Base-by-base conservation (phyloP, 768 basidiomycete genomes). In the Epithele typhae region DNA sequence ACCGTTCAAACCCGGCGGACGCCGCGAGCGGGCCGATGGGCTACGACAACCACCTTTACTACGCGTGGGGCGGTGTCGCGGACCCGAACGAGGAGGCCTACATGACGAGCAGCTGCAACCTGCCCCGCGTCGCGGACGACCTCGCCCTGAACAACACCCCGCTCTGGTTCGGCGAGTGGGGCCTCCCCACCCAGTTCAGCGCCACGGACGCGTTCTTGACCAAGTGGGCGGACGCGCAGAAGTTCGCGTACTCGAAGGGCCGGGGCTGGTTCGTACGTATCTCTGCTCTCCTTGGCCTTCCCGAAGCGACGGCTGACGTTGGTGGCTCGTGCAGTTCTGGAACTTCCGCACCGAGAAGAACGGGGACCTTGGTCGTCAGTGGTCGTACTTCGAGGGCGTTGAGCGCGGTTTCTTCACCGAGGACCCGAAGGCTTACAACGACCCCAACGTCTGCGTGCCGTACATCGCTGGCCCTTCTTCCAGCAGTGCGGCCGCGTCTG, bases 21-120 rank as follows among this genome's bases (percentile, higher is more conserved):
- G 86, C 82, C 21, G 73, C 74, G 4, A 73, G 75, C 35, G 88
- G 88, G 1, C 83, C 86, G 11, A 83, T 85, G 55, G 68, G 66
- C 21, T 91, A 90, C 53, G 88, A 91, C 55, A 84, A 87, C 44
- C 88, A 90, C 63, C 59, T 91, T 14, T 91, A 89, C 60, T 88
- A 87, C 58, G 77, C 78, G 46, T 87, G 78, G 46, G 83, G 84
- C 15, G 86, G 86, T 45, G 85, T 89, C 9, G 85, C 87, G 1
- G 78, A 74, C 56, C 47, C 84, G 0, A 82, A 77, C 48, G 72
- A 75, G 30, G 64, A 76, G 0, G 84, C 87, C 0, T 90, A 90
- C 62, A 46, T 90, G 59, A 71, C 59, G 0, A 74, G 74, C 56
- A 72, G 86, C 23, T 91, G 87, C 73, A 88, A 87, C 59, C 70